Evolutionary conservation across 345 rosid species (phyloP).

Genomic region (Hypericum androsaemum): DNA sequence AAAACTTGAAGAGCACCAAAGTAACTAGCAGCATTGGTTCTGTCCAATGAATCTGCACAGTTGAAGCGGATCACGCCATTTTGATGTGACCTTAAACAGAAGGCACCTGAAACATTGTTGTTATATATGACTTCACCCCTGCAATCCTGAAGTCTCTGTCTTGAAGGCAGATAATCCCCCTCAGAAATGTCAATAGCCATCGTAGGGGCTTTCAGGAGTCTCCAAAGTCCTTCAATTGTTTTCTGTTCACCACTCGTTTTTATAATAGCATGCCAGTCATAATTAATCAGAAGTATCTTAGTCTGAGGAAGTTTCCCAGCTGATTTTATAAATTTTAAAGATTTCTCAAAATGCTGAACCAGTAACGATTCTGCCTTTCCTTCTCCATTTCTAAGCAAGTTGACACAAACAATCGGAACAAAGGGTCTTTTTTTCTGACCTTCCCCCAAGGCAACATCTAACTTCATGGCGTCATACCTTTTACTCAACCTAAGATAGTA

Average conservation of each 20-base stretch:
- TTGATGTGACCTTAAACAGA: constrained; percentile 91
- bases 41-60: constrained; percentile 94
- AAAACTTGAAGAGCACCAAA: constrained; percentile 92
- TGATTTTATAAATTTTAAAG: constrained; percentile 57
- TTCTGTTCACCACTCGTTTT: constrained; percentile 78
- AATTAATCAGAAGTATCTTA: constrained; percentile 58
- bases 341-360: constrained; percentile 88
- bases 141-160: constrained; percentile 75
- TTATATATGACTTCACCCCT: constrained; percentile 75
- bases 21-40: constrained; percentile 97
- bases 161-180: constrained; percentile 81
- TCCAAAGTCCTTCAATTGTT: constrained; percentile 93
- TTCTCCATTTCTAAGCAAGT: constrained; percentile 76
- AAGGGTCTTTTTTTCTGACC: constrained; percentile 54
- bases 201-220: constrained; percentile 62
- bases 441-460: constrained; percentile 43
- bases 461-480: constrained; percentile 67
- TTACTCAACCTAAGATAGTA: constrained; percentile 81
- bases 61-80: constrained; percentile 94
- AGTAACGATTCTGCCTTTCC: constrained; percentile 89
- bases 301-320: constrained; percentile 64
- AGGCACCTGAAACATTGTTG: constrained; percentile 75
- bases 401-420: constrained; percentile 79
- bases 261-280: constrained; percentile 90
- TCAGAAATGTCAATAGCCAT: constrained; percentile 65